A percentile compares a stretch with the other conserved stretches of the same genome.
Conservation (phyloP, 176 grass and related monocot species). For the Cenchrus fungigraminus region DNA sequence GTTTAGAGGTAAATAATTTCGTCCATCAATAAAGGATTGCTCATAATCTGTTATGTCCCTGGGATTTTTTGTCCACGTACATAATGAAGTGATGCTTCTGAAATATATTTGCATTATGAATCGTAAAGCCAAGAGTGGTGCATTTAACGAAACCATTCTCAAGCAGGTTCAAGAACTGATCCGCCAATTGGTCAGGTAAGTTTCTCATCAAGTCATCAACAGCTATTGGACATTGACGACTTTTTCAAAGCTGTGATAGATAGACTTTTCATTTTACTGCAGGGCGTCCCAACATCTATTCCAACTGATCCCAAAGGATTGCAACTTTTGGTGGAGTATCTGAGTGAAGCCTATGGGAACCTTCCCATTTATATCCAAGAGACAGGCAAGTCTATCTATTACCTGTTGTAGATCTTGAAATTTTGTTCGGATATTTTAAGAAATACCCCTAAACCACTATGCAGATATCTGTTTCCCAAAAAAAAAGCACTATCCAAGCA, state of each 20-base stretch:
- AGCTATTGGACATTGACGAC: background rate
- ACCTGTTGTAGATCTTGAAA: background rate
- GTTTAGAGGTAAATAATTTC: conserved; percentile 27
- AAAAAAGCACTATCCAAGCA: background rate
- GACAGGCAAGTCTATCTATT: conserved; percentile 63
- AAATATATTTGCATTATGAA: background rate
- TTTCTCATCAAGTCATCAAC: background rate
- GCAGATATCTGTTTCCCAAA: background rate
- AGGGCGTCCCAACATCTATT: conserved; percentile 30
- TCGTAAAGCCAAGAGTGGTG: background rate
- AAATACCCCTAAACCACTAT: background rate
- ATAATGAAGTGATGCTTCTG: background rate
- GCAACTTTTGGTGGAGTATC: conserved; percentile 50
- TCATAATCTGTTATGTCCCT: background rate
- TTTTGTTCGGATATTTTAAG: background rate
- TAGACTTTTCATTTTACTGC: background rate
- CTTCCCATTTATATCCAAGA: conserved; percentile 77
- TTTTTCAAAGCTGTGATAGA: background rate
- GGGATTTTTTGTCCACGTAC: background rate
- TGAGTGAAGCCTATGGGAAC: conserved; percentile 53
- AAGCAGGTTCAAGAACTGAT: conserved; percentile 45
- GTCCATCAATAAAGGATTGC: background rate
- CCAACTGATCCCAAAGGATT: conserved; percentile 46
- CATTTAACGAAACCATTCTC: background rate
- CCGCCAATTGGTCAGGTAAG: conserved; percentile 46